These are phyloP conservation scores for Heritiera fomes DNA, from an alignment of 345 rosid genomes.

Conservation along the genomic window DNA sequence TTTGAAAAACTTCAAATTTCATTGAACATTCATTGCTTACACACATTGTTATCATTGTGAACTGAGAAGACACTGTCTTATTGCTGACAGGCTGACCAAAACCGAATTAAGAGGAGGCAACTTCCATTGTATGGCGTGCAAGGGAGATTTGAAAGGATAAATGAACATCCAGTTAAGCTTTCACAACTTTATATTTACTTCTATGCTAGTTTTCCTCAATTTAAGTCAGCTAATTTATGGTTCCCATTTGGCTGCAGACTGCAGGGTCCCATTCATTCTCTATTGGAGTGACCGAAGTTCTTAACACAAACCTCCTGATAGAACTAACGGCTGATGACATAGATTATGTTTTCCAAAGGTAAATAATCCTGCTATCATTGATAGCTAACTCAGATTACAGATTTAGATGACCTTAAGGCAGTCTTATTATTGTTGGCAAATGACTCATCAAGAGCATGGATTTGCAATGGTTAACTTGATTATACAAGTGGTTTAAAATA, in stretches of 20 bases:
- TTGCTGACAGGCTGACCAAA: constrained; percentile 75
- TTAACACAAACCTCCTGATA: constrained; percentile 77
- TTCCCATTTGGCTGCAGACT: constrained; percentile 48
- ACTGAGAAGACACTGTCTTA: constrained; percentile 16
- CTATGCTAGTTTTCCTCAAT: not conserved
- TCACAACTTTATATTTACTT: constrained; percentile 9
- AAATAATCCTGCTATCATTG: not conserved
- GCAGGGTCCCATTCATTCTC: constrained; percentile 88
- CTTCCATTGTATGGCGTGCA: constrained; percentile 69
- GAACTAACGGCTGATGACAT: constrained; percentile 94
- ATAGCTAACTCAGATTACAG: not conserved
- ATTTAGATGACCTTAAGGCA: constrained; percentile 1
- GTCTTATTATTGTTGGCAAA: not conserved
- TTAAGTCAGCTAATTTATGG: constrained; percentile 1
- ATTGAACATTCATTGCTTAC: not conserved
- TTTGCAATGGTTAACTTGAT: constrained; percentile 2
- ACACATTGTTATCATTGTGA: not conserved
- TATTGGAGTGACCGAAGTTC: constrained; percentile 86
- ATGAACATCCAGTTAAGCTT: constrained; percentile 87
- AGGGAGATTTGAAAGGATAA: constrained; percentile 88
- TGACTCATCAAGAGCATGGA: not conserved
- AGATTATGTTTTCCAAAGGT: constrained; percentile 92
- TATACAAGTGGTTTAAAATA: not conserved
- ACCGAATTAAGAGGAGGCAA: constrained; percentile 63
- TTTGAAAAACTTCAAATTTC: not conserved